phyloP scores from a whole-genome alignment of 2,329 filamentous ascomycete species.

The Tricladium varicosporioides region DNA sequence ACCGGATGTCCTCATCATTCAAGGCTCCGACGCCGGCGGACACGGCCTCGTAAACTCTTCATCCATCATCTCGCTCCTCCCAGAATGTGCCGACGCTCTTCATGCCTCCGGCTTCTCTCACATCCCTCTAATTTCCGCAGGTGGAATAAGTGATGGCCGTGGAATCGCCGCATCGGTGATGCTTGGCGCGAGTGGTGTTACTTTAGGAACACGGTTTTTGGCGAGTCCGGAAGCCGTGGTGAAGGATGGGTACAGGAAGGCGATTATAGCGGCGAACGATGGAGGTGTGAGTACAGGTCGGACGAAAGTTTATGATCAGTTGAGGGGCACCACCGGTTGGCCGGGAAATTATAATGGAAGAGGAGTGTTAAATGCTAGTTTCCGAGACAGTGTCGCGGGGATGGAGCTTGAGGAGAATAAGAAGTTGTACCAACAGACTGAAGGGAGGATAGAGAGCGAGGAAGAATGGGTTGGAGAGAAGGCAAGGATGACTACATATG shows the following conservation, averaged over 20 bases:
- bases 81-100: conserved; percentile 35
- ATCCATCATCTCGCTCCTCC: conserved; percentile 36
- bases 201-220: conserved; percentile 51
- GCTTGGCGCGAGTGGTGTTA: conserved; percentile 41
- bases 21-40: conserved; percentile 38
- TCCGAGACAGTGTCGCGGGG: conserved; percentile 39
- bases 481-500: conserved; percentile 60
- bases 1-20: conserved; percentile 37
- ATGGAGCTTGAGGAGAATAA: conserved; percentile 40
- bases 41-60: conserved; percentile 34
- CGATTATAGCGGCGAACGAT: conserved; percentile 45
- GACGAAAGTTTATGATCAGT: conserved; percentile 49
- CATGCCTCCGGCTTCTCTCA: conserved; percentile 20
- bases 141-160: conserved; percentile 38
- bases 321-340: conserved; percentile 57
- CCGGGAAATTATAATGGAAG: conserved; percentile 55
- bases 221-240: conserved; percentile 45
- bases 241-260: conserved; percentile 44
- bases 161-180: conserved; percentile 36
- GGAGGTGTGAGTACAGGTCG: conserved; percentile 50
- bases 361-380: conserved; percentile 56
- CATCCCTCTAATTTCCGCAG: conserved; percentile 35
- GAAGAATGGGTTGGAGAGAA: conserved; percentile 50
- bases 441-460: conserved; percentile 38
- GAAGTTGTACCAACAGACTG: conserved; percentile 42